Conservation (phyloP, 2,329 filamentous ascomycete genomes). For the Fusarium xyrophilum region DNA sequence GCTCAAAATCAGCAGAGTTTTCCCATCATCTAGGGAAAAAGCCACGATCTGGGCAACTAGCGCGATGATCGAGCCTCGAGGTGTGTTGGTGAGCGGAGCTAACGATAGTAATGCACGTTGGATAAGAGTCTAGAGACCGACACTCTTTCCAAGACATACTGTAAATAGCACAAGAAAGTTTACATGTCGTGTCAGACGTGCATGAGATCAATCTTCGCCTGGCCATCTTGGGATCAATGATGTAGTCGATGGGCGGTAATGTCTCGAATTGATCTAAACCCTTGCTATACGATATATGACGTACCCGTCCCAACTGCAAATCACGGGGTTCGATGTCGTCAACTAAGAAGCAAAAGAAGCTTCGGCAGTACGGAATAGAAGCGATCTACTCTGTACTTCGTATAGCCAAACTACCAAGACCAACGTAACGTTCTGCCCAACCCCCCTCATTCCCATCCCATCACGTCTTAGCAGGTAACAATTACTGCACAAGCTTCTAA, state of each 20-base stretch:
- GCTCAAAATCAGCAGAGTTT: background rate
- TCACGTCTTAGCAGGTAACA: background rate
- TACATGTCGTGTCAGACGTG: constrained; percentile 21
- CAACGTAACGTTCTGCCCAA: background rate
- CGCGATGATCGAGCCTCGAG: background rate
- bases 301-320: background rate
- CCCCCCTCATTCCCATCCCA: background rate
- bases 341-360: background rate
- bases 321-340: background rate
- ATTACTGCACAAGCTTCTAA: too few species aligned
- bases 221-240: constrained; percentile 3
- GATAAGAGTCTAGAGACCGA: background rate
- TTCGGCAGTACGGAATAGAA: background rate
- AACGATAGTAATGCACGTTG: constrained; percentile 27
- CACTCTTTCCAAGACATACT: background rate
- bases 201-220: constrained; percentile 7
- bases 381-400: background rate
- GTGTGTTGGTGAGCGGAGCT: background rate
- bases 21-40: constrained; percentile 4
- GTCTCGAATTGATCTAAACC: background rate
- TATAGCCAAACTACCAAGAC: background rate
- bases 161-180: constrained; percentile 16
- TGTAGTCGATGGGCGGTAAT: constrained; percentile 15
- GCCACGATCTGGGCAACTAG: background rate
- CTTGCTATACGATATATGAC: background rate